Base-by-base conservation (phyloP, 2,329 filamentous ascomycete genomes). In the Fusarium newnesense region DNA sequence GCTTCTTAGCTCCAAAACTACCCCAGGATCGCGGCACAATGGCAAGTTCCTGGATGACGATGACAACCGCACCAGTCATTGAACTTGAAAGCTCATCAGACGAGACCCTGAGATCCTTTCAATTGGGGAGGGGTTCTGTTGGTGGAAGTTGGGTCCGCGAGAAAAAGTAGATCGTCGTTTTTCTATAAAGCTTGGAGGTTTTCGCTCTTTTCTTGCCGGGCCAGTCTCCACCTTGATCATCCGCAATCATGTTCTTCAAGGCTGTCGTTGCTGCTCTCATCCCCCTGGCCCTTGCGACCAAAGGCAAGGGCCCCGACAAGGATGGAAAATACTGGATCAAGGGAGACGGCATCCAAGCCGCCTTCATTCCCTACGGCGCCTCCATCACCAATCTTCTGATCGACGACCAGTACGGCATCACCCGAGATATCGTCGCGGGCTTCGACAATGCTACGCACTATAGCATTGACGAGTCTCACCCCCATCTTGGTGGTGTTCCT, bases 371-470 rank as follows among this genome's bases (percentile, higher is more conserved):
- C 2, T 95, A 95, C 77, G 93, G 92, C 69, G 93, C 93, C 12
- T 90, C 90, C 66, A 88, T 95, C 76, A 88, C 91, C 65, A 92
- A 94, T 78, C 84, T 95, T 59, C 86, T 93, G 80, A 86, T 95
- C 80, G 87, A 89, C 42, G 93, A 94, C 80, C 88, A 89, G 75
- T 86, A 91, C 74, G 92, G 92, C 50, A 83, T 92, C 47, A 86
- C 89, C 78, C 88, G 92, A 67, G 93, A 95, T 78, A 84, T 95
- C 56, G 90, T 95, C 2, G 87, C 88, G 52, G 93, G 93, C 53
- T 95, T 91, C 76, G 93, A 95, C 83, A 94, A 94, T 78, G 92
- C 93, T 50, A 89, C 84, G 59, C 90, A 92, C 82, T 95, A 95
- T 82, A 82, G 81, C 67, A 80, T 89, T 54, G 91, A 94, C 81